phyloP scores from a whole-genome alignment of 306 rosid species.

The Quercus engelmannii region DNA sequence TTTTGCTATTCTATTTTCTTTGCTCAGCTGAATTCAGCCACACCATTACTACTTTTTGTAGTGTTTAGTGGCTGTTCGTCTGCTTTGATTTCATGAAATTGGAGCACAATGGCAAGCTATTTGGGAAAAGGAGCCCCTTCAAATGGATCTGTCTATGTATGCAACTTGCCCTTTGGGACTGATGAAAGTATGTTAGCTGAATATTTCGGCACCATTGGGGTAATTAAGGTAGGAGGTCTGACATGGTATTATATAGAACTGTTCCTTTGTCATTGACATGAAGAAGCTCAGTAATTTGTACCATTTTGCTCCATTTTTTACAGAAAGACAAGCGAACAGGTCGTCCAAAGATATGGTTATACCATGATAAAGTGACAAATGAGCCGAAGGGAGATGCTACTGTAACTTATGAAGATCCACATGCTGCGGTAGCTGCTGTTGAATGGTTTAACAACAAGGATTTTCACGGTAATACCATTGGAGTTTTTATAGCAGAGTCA shows the following conservation, averaged over 20 bases:
- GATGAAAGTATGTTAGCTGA: conserved; percentile 89
- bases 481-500: conserved; percentile 88
- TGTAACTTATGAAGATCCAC: conserved; percentile 95
- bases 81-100: conserved; percentile 60
- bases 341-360: conserved; percentile 83
- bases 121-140: conserved; percentile 65
- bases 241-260: conserved; percentile 9
- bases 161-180: conserved; percentile 91
- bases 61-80: conserved; percentile 35
- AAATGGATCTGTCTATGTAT: conserved; percentile 82
- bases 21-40: background rate
- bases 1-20: background rate
- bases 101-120: conserved; percentile 65
- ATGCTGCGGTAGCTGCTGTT: conserved; percentile 92
- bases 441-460: conserved; percentile 97
- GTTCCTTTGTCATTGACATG: background rate
- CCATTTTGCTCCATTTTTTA: conserved; percentile 2
- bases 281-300: background rate
- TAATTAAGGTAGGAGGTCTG: conserved; percentile 68
- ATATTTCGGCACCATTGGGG: conserved; percentile 88
- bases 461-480: conserved; percentile 85
- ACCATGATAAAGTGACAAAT: conserved; percentile 79
- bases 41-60: conserved; percentile 13
- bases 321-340: conserved; percentile 99
- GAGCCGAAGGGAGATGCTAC: conserved; percentile 99